Percentiles rank a stretch among this genome's conserved stretches.
These are phyloP conservation scores for Straminergon stramineum DNA, from an alignment of 225 moss, liverwort and hornwort species.

Conservation along the genomic window DNA sequence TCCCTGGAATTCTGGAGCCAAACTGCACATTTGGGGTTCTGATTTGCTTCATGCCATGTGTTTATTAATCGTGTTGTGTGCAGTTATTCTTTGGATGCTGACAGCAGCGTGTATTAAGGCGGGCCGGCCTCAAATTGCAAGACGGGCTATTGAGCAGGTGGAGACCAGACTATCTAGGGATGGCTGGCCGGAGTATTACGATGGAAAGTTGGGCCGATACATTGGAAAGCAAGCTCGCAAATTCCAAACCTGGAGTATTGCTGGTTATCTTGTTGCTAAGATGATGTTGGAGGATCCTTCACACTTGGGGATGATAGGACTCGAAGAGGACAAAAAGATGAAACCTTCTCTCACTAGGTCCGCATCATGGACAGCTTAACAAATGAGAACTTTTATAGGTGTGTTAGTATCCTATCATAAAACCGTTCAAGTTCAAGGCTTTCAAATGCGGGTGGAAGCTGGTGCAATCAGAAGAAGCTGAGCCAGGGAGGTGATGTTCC, in stretches of 20 bases:
- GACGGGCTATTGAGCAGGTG: conserved; percentile 84
- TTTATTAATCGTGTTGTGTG: not conserved
- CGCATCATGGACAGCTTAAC: conserved; percentile 63
- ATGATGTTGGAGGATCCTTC: conserved; percentile 98
- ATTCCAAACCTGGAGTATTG: conserved; percentile 91
- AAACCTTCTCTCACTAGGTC: conserved; percentile 83
- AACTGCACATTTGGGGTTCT: not conserved
- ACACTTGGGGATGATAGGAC: conserved; percentile 93
- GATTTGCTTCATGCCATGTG: not conserved
- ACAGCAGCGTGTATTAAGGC: conserved; percentile 93
- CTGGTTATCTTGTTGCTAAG: conserved; percentile 91
- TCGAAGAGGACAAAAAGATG: conserved; percentile 93
- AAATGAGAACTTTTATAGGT: not conserved
- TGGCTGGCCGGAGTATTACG: conserved; percentile 97
- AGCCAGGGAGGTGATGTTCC: not conserved
- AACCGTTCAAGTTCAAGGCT: conserved; percentile 1
- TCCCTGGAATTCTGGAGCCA: not conserved
- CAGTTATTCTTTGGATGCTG: conserved; percentile 98
- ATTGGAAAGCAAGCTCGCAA: conserved; percentile 92
- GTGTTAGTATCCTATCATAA: conserved; percentile 30
- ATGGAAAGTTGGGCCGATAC: conserved; percentile 85
- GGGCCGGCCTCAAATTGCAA: conserved; percentile 82
- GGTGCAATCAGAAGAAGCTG: not conserved
- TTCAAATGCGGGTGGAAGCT: conserved; percentile 1
- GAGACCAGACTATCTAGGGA: conserved; percentile 81